Evolutionary conservation across 139 green algal species (phyloP).

Genomic region (Chlamydomonas sp.): DNA sequence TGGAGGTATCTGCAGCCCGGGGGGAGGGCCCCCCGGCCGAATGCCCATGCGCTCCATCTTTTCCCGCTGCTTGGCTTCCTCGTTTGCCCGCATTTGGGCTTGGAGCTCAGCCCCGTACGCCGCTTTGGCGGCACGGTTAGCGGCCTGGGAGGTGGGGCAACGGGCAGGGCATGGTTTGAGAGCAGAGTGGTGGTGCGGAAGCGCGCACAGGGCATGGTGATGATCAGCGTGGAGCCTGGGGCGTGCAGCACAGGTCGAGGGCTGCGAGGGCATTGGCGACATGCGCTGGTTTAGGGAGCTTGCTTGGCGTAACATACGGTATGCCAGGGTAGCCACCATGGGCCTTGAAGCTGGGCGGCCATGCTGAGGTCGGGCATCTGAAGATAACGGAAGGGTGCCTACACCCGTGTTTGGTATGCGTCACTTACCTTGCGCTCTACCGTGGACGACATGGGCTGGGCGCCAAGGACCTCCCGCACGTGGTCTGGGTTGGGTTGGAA

Average conservation of each 20-base stretch:
- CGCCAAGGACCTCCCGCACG: constrained; percentile 33
- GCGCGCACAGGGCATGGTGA: too few relatives aligned
- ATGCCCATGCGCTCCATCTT: constrained; percentile 47
- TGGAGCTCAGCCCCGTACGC: constrained; percentile 48
- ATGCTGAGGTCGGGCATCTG: too few relatives aligned
- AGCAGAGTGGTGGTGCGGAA: too few relatives aligned
- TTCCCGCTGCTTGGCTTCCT: constrained; percentile 47
- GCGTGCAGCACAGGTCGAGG: too few relatives aligned
- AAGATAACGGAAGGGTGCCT: neutral
- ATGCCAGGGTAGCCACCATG: too few relatives aligned
- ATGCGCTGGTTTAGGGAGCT: too few relatives aligned
- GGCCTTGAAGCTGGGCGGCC: too few relatives aligned
- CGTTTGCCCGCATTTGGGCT: constrained; percentile 37
- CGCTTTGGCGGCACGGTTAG: neutral
- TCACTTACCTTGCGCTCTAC: constrained; percentile 36
- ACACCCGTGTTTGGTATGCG: neutral
- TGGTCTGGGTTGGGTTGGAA: neutral
- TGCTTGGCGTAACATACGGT: too few relatives aligned
- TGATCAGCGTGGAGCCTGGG: too few relatives aligned
- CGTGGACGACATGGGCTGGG: neutral
- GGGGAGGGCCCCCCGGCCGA: neutral
- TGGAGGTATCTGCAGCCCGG: constrained; percentile 7
- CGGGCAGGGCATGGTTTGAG: neutral
- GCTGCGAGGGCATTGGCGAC: too few relatives aligned
- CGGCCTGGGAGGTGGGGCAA: constrained; percentile 9